Evolutionary conservation across 176 grass and related monocot genomes (phyloP), one percentile per base, ranked within the genome.

Genomic region (Carex parvula): DNA sequence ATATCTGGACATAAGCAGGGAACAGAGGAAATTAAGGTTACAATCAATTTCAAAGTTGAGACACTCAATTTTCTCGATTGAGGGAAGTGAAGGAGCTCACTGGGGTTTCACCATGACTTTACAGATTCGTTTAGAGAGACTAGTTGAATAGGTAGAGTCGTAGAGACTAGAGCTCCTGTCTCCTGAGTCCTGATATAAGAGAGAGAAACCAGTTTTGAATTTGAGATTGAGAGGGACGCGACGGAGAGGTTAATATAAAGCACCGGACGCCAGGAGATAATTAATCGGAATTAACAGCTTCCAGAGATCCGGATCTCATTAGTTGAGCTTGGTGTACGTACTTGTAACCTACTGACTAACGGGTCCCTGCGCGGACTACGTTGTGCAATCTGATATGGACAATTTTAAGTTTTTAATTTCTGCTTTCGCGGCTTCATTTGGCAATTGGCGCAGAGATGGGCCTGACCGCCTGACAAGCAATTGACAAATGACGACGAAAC

Each of bases 1-100:
- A 70, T 82, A 91, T 89, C 88, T 94, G 82, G 67, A 88, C 57
- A 83, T 12, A 83, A 53, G 15, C 14, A 52, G 6, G 48, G 26
- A 68, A 53, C 8, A 46, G 15, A 24, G n/a, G 3, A 64, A 20
- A 26, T 26, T 26, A 26, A 81, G 37, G 11, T 42, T 33, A 63
- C 37, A 63, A 9, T 63, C 30, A 14, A 41, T 63, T 63, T 64
- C 32, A 64, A 64, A 46, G 17, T 16, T 62, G 0, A 65, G 60
- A 83, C 1, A 41, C 41, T 65, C 61, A 52, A n/a, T 30, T 65
- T 64, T 42, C 37, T 81, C 79, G 21, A 81, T 42, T 14, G 32
- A 81, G 8, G 6, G 33, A 61, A 26, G n/a, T n/a, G 41, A 60
- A 46, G 20, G 57, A 68, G 7, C 80, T 83, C 14, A 83, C 80